Percentiles rank a stretch among this genome's conserved stretches.
phyloP scores from a whole-genome alignment of 495 filamentous ascomycete genomes.

The Entonaema liquescens region DNA sequence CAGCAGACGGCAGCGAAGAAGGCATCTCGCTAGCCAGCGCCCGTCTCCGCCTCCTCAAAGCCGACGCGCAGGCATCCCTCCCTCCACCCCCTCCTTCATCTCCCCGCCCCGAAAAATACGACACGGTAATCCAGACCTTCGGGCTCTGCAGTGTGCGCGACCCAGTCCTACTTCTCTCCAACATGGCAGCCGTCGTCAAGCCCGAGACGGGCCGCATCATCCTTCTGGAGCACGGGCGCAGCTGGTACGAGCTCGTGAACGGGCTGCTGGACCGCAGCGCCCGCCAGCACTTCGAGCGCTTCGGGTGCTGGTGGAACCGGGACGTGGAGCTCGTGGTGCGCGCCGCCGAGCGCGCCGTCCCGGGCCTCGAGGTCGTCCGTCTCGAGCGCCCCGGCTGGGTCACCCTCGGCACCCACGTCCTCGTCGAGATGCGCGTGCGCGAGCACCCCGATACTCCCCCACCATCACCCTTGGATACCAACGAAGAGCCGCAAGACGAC shows the following conservation, averaged over 20 bases:
- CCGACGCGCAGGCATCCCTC: conserved; percentile 49
- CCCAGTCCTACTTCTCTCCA: conserved; percentile 72
- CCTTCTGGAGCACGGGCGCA: conserved; percentile 90
- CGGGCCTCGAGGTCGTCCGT: conserved; percentile 79
- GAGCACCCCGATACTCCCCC: background rate
- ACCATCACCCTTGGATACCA: background rate
- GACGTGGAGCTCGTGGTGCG: conserved; percentile 82
- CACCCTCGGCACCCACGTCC: conserved; percentile 74
- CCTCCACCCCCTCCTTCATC: conserved; percentile 43
- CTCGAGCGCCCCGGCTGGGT: conserved; percentile 68
- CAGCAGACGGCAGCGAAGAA: conserved; percentile 25
- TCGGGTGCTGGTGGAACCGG: conserved; percentile 98
- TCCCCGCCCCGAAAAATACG: conserved; percentile 61
- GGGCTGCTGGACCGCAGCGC: conserved; percentile 78
- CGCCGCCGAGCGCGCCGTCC: conserved; percentile 61
- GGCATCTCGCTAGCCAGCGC: conserved; percentile 47
- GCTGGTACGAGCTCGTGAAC: conserved; percentile 81
- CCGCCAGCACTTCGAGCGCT: conserved; percentile 76
- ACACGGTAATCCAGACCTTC: conserved; percentile 93
- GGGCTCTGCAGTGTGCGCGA: conserved; percentile 86
- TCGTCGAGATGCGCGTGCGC: conserved; percentile 55
- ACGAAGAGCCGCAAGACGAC: conserved; percentile 7
- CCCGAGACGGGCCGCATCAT: conserved; percentile 75
- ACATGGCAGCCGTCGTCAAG: conserved; percentile 61
- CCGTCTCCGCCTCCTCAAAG: conserved; percentile 50